Evolutionary conservation across 1,284 basidiomycete species (phyloP), one percentile per base, ranked within the genome.

Genomic region (Boletus hoseneyae): DNA sequence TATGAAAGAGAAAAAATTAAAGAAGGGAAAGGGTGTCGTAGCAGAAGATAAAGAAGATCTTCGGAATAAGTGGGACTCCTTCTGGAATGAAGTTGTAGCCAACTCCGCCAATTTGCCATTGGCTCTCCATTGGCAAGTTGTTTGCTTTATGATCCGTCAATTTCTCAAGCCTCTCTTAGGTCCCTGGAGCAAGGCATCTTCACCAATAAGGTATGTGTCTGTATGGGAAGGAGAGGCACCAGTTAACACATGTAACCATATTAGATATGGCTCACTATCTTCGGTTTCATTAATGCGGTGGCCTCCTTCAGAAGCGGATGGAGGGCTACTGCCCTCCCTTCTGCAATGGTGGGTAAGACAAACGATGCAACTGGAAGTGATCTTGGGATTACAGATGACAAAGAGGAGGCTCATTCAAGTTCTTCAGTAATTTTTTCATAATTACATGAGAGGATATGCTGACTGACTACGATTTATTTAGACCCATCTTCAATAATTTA

Each of bases 81-180:
- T 87, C 51, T 81, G 82, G 75, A 85, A 81, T 52, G 88, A 93
- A 57, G 63, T 89, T 21, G 70, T 88, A 42, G 80, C 83, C 41
- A 93, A 93, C 61, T 54, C 86, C 5, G 83, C 82, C 29, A 88
- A 92, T 64, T 69, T 93, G 35, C 92, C 91, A 4, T 68, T 91
- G 48, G 89, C 91, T 4, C 67, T 92, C 44, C 92, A 94, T 65
- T 93, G 90, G 91, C 90, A 56, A 53, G 78, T 71, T 33, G 16
- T n/a, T 34, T 45, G 48, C 42, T 42, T 8, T 46, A 40, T 25
- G n/a, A 13, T 29, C 15, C 16, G 30, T 50, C 29, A 29, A 27
- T 23, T 13, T 52, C 46, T 56, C 18, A 37, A 33, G 13, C 35
- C 48, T 52, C 39, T 30, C 42, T 19, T 50, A 90, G 87, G 84